Base-by-base conservation (phyloP, 2,329 filamentous ascomycete genomes). In the Lachnellula hyalina region DNA sequence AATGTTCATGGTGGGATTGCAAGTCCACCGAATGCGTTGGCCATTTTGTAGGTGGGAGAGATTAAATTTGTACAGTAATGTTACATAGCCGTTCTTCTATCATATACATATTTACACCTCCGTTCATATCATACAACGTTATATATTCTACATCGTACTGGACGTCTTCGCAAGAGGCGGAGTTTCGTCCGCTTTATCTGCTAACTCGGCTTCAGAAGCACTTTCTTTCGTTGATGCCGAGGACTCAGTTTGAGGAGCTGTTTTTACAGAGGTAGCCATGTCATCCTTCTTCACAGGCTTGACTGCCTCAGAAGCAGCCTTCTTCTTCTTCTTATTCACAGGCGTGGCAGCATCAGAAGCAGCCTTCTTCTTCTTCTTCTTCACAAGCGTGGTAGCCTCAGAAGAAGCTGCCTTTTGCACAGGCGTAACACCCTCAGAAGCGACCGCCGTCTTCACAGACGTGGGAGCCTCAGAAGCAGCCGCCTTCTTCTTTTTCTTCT, bases 1-100 rank as follows among this genome's bases (percentile, higher is more conserved):
- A 85, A 85, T 65, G 45, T 64, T 5, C 41, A 52, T 15, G 62
- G 61, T 17, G 62, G 62, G 5, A 52, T 64, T 36, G 64, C 58
- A 3, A 66, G 63, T 40, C 63, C 60, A 12, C 55, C 59, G 2
- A 65, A 65, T 57, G 64, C 74, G 1, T 23, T 64, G 44, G 59
- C 60, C 8, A 63, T 63, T 41, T 49, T 64, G 14, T 60, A 45
- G 40, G 40, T 17, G 17, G 32, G 21, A 19, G 38, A 41, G 17
- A 41, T 23, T 25, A 21, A 38, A 46, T 36, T 51, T 32, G 36
- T 51, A 47, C 47, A 47, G 21, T 47, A 9, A 15, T 47, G 23
- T 19, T 19, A 28, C 15, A n/a, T 25, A n/a, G 44, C 28, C 19
- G 21, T 32, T 9, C 28, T 32, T 32, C 28, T 32, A 32, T 9